phyloP scores from a whole-genome alignment of 139 green algal species.

The Mychonastes homosphaera region DNA sequence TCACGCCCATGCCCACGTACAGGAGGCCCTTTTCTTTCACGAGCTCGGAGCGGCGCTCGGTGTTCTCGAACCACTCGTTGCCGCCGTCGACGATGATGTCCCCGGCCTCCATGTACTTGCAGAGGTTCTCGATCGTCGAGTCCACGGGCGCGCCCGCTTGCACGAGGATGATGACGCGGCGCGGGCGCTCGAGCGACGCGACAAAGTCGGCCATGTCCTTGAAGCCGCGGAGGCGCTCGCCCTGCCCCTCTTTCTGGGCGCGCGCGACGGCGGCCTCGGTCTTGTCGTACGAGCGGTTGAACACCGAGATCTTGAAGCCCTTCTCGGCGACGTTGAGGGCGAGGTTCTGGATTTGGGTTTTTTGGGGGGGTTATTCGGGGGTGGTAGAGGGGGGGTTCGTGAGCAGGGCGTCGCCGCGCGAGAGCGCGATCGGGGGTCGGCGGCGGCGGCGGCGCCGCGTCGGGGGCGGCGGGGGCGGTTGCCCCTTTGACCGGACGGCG shows the following conservation, averaged over 20 bases:
- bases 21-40: conserved; percentile 75
- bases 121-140: conserved; percentile 78
- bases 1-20: conserved; percentile 98
- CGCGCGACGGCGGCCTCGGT: conserved; percentile 83
- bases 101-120: conserved; percentile 79
- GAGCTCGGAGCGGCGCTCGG: conserved; percentile 67
- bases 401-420: too few relatives aligned
- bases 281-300: conserved; percentile 90
- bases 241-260: conserved; percentile 83
- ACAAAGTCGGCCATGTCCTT: conserved; percentile 91
- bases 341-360: conserved; percentile 98
- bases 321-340: conserved; percentile 98
- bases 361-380: too few relatives aligned
- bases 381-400: too few relatives aligned
- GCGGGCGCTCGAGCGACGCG: conserved; percentile 78
- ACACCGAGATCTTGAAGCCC: conserved; percentile 95
- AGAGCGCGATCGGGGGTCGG: too few relatives aligned
- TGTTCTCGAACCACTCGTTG: conserved; percentile 99
- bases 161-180: conserved; percentile 94
- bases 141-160: conserved; percentile 94
- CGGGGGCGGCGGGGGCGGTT: too few relatives aligned
- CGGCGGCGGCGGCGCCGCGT: too few relatives aligned
- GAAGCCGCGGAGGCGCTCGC: conserved; percentile 76
- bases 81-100: conserved; percentile 98
- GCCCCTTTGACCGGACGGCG: too few relatives aligned